Base-by-base conservation (phyloP, 129 eudicot genomes). In the Arctium lappa region DNA sequence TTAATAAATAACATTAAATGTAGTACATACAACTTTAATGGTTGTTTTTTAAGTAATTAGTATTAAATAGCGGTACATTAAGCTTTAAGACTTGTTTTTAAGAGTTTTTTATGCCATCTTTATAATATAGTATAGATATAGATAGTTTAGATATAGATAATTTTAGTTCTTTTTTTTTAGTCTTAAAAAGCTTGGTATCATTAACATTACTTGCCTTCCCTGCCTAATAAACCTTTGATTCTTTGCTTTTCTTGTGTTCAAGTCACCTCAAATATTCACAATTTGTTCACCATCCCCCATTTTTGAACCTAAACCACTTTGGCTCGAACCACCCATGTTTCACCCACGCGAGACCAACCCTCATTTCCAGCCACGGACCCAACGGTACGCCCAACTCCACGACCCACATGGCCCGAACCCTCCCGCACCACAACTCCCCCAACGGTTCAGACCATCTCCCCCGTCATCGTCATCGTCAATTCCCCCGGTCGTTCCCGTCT, bases 261-360 rank as follows among this genome's bases (percentile, higher is more conserved):
- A 82, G 77, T 62, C 77, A 76, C 83, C 86, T 29, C 81, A 75
- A 78, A 78, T 44, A 85, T 80, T 69, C 90, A 79, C 79, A 46
- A 29, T 76, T 83, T 70, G 73, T 5, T 42, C 77, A 71, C 77
- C 69, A 60, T 63, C 16, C 69, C 81, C 32, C 84, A 75, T 56
- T 83, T 80, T 42, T n/a, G 10, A 27, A 77, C 18, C 30, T 15
- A 63, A 50, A 74, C 50, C 31, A 53, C 63, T 53, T 16, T 16
- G 27, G 22, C 27, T 15, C 68, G 68, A 60, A 60, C 68, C 68
- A 4, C 80, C 72, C 72, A 94, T 93, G 99, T 86, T 15, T 83
- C 89, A 82, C 33, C 84, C 85, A 68, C 94, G 87, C 0, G 99
- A 95, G 39, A 86, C 88, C 79, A 95, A 95, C 81, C 99, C 99